Conservation (phyloP, 140 eudicot species). For the Oenanthe javanica region DNA sequence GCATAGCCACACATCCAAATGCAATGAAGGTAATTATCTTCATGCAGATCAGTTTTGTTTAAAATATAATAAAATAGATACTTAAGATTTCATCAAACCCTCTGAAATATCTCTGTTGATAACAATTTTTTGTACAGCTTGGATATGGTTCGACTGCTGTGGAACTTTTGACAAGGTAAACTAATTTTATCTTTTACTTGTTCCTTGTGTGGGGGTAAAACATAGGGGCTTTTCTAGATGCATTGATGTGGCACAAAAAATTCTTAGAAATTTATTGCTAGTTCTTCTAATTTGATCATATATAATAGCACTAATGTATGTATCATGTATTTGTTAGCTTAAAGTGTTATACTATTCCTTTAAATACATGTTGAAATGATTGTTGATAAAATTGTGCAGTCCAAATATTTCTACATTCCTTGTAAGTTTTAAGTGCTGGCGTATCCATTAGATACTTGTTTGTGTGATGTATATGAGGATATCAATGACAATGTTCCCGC, state of each 20-base stretch:
- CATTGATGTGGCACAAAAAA: neutral
- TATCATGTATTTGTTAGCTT: no score
- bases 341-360: neutral
- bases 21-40: slow-evolving; percentile 63
- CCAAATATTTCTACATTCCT: neutral
- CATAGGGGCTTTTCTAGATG: neutral
- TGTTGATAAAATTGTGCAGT: neutral
- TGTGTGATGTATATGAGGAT: neutral
- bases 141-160: slow-evolving; percentile 95
- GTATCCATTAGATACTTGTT: neutral
- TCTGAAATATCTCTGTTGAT: neutral
- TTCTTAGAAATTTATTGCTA: neutral
- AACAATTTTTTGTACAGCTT: slow-evolving; percentile 40
- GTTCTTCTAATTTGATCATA: neutral
- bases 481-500: slow-evolving; percentile 9
- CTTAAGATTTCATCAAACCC: neutral
- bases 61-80: neutral
- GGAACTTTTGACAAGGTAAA: slow-evolving; percentile 69
- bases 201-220: neutral
- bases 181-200: neutral
- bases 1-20: slow-evolving; percentile 97
- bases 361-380: neutral
- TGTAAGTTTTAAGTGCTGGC: neutral
- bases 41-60: neutral
- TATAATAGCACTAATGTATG: neutral